A percentile compares a stretch with the other conserved stretches of the same genome.
phyloP scores from a whole-genome alignment of 1,284 basidiomycete species.

The Vanrija humicola region DNA sequence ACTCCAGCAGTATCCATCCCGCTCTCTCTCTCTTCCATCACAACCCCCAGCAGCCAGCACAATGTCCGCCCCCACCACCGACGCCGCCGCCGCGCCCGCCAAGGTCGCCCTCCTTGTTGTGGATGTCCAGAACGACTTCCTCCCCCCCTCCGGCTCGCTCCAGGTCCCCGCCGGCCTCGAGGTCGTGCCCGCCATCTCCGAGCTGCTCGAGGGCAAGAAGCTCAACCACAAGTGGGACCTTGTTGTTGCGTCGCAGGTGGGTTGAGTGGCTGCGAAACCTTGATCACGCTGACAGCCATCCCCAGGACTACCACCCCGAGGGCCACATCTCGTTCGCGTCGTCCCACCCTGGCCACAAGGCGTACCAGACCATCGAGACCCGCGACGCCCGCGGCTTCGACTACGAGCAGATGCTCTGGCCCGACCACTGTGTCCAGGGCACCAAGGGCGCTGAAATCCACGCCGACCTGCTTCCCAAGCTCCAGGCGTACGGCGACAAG shows the following conservation, averaged over 20 bases:
- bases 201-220: conserved; percentile 51
- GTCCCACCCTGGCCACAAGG: conserved; percentile 50
- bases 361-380: conserved; percentile 51
- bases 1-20: neutral
- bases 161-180: conserved; percentile 54
- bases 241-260: conserved; percentile 54
- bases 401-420: conserved; percentile 54
- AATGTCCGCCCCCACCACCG: neutral
- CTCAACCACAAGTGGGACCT: conserved; percentile 50
- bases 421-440: conserved; percentile 53
- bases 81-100: neutral
- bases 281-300: neutral
- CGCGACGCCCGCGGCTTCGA: conserved; percentile 33
- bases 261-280: conserved; percentile 8
- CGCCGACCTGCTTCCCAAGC: conserved; percentile 15
- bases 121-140: conserved; percentile 64
- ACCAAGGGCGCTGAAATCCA: conserved; percentile 39
- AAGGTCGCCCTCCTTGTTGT: conserved; percentile 55
- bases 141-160: conserved; percentile 59
- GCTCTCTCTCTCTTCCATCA: neutral
- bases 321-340: conserved; percentile 63
- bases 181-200: conserved; percentile 53
- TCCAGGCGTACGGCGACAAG: conserved; percentile 22
- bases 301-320: conserved; percentile 55
- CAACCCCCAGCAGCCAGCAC: no score